Base-by-base conservation (phyloP, 345 rosid genomes). In the Anastatica hierochuntica region DNA sequence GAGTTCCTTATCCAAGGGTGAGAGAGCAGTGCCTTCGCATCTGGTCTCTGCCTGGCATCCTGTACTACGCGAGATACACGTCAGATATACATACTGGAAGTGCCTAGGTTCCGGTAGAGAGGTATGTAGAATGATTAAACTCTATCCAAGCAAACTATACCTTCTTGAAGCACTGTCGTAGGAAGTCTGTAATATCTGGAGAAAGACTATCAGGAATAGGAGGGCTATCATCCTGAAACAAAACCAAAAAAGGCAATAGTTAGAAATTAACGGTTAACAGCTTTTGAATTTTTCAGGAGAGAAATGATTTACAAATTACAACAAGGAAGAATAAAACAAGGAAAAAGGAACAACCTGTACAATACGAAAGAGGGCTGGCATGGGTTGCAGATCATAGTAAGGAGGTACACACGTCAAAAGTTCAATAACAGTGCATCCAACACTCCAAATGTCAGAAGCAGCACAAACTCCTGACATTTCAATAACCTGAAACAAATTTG, bases 401-500 rank as follows among this genome's bases (percentile, higher is more conserved):
- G 98, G 98, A 56, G 98, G 98, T 62, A 83, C 95, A 51, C 97
- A 83, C 3, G 97, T 92, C 56, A 88, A 82, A 62, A 92, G 97
- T 68, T 92, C 98, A 45, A 92, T 83, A 63, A 92, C 96, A 11
- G 98, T 88, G 73, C 98, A 92, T 61, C 98, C 98, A 67, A 92
- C 98, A 72, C 98, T 88, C 98, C 97, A 92, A 60, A 92, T 92
- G 66, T 92, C 97, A 20, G 98, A 92, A 56, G 98, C 95, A 46
- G 97, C 98, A 74, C 94, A 92, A 74, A 92, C 98, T 43, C 97
- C 95, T 4, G 98, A 85, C 97, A 92, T 77, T 73, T 92, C 96
- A 78, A 92, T 92, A 58, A 92, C 98, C 98, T 92, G 43, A 20
- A 57, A 43, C 46, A 56, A 35, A 19, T 42, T 56, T 41, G 33